Evolutionary conservation across 306 rosid species (phyloP).

Genomic region (Medicago lupulina): DNA sequence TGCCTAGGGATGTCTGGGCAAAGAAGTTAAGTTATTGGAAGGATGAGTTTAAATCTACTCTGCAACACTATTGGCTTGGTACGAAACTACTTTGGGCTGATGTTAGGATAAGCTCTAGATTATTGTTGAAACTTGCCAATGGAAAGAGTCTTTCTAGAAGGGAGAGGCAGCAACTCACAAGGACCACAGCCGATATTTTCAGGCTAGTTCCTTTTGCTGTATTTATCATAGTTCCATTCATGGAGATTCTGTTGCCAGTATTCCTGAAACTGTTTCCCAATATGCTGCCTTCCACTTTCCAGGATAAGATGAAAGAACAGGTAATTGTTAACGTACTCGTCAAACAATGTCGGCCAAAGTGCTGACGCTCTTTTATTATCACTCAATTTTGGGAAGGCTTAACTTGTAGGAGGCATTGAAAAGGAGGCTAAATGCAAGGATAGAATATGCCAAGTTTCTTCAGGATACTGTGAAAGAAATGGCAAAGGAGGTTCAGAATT

Average conservation of each 20-base stretch:
- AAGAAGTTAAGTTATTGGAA: slow-evolving; percentile 73
- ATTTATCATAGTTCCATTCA: slow-evolving; percentile 82
- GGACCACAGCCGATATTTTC: slow-evolving; percentile 88
- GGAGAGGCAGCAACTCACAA: slow-evolving; percentile 89
- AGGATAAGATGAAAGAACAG: slow-evolving; percentile 91
- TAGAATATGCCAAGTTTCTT: slow-evolving; percentile 88
- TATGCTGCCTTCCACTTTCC: slow-evolving; percentile 92
- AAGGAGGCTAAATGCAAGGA: slow-evolving; percentile 85
- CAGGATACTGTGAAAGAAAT: slow-evolving; percentile 92
- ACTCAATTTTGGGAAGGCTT: slow-evolving; percentile 43
- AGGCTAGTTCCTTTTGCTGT: slow-evolving; percentile 88
- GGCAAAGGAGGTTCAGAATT: slow-evolving; percentile 87
- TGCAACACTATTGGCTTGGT: slow-evolving; percentile 91
- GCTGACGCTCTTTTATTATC: slow-evolving; percentile 30
- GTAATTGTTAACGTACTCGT: slow-evolving; percentile 47
- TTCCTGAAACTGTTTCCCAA: slow-evolving; percentile 81
- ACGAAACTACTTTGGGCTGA: slow-evolving; percentile 80
- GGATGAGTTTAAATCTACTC: slow-evolving; percentile 65
- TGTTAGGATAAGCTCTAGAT: slow-evolving; percentile 73
- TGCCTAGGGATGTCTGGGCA: slow-evolving; percentile 84
- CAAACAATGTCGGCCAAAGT: slow-evolving; percentile 22
- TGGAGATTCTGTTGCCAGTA: slow-evolving; percentile 84
- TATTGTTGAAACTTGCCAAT: slow-evolving; percentile 75
- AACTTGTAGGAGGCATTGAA: slow-evolving; percentile 77
- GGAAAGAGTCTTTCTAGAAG: slow-evolving; percentile 89